phyloP scores from a whole-genome alignment of 768 basidiomycete species.

The Botryobasidium botryosum region DNA sequence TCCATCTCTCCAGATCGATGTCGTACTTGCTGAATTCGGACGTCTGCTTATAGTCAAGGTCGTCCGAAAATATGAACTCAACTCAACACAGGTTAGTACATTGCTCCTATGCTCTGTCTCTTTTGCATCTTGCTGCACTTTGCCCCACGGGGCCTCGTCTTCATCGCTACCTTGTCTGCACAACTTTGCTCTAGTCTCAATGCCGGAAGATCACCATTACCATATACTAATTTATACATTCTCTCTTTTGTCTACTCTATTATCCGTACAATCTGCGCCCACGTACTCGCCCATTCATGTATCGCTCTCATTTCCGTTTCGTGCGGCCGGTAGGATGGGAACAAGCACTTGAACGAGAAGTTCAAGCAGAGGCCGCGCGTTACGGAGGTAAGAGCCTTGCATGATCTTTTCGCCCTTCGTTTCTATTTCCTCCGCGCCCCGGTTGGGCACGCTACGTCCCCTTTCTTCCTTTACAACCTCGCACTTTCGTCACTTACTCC shows the following conservation, averaged over 20 bases:
- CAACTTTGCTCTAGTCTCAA: too few relatives aligned
- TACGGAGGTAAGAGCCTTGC: conserved; percentile 63
- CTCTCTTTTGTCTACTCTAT: conserved; percentile 5
- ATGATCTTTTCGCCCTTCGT: conserved; percentile 3
- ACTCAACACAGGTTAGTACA: conserved; percentile 69
- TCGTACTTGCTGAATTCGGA: too few relatives aligned
- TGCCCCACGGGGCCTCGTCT: neutral
- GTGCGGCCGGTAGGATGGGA: conserved; percentile 44
- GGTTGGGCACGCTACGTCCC: neutral
- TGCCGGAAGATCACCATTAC: too few relatives aligned
- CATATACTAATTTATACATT: too few relatives aligned
- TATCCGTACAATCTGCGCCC: conserved; percentile 4
- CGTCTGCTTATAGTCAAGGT: conserved; percentile 69
- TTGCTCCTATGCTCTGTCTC: neutral
- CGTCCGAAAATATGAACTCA: conserved; percentile 85
- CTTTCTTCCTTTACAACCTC: conserved; percentile 13
- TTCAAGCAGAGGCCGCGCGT: conserved; percentile 97
- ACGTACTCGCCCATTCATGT: too few relatives aligned
- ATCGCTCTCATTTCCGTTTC: conserved; percentile 1
- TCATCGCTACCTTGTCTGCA: neutral
- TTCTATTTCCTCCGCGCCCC: neutral
- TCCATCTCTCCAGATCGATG: too few relatives aligned
- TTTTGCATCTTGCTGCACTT: neutral
- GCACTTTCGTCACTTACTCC: too few relatives aligned
- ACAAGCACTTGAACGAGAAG: conserved; percentile 82